Base-by-base conservation (phyloP, 768 basidiomycete genomes). In the Hygrophorus russula region DNA sequence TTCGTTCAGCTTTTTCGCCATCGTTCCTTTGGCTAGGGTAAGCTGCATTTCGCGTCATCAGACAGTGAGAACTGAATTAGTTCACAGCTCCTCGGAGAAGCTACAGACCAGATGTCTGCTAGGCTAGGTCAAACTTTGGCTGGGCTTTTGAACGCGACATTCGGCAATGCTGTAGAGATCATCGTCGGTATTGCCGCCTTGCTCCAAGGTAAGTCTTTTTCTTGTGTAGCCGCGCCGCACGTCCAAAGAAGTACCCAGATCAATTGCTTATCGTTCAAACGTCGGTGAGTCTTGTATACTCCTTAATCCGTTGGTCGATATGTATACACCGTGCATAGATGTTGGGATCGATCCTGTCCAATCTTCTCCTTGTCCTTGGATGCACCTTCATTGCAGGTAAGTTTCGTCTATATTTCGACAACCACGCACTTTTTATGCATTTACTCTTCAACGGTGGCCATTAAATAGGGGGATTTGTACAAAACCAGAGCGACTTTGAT, bases 221-320 rank as follows among this genome's bases (percentile, higher is more conserved):
- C 19, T 9, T 18, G 10, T 15, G 18, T 17, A 15, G 14, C 28
- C 3, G 13, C 27, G 13, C 12, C 18, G 12, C 29, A 12, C 30
- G 31, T n/a, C 2, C 50, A 48, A 15, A 52, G 18, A 36, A 29
- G n/a, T 33, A 36, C 15, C 29, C 53, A 83, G 86, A 75, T 44
- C 73, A 96, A 61, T 69, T 92, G 13, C 78, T 85, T 29, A 84
- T 96, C 53, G 92, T 96, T 2, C 90, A 96, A 61, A 92, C 88
- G 20, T 92, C 90, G 30, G 84, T 86, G 46, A 47, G 75, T 54
- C 39, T 12, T 38, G n/a, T 10, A n/a, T 19, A 12, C 31, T 19
- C 30, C 13, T 33, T 24, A 13, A 17, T 33, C 13, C 19, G n/a
- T 28, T 29, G 33, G 20, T 35, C 8, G 14, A 14, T 20, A 10